Conservation (phyloP, 257 asterid species). For the Thymus mandschuricus region DNA sequence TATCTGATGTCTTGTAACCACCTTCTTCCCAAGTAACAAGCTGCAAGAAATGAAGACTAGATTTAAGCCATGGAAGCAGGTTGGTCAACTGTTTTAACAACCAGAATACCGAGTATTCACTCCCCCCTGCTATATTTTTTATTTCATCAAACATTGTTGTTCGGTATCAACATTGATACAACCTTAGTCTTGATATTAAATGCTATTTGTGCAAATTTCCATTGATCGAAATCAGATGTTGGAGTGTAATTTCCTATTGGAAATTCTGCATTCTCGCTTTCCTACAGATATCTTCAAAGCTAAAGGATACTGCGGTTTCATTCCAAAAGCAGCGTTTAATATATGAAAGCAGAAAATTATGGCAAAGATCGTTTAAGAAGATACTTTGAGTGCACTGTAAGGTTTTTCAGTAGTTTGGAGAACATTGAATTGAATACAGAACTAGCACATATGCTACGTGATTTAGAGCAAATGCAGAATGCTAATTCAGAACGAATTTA, state of each 20-base stretch:
- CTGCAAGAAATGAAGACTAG: constrained; percentile 50
- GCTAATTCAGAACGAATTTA: constrained; percentile 16
- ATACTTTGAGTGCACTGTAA: constrained; percentile 7
- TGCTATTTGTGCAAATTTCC: neutral
- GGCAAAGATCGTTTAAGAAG: constrained; percentile 16
- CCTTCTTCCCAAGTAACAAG: constrained; percentile 97
- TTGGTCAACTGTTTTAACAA: neutral
- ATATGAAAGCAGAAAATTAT: neutral
- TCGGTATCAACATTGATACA: neutral
- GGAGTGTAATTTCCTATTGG: neutral
- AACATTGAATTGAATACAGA: neutral
- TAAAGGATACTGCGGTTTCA: neutral
- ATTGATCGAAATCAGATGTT: neutral
- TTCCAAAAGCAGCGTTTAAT: constrained; percentile 1
- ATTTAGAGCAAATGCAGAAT: constrained; percentile 12
- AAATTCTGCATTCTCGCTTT: neutral
- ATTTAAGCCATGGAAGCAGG: constrained; percentile 12
- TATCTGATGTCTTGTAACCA: constrained; percentile 69
- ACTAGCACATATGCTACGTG: constrained; percentile 12
- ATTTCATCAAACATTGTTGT: neutral
- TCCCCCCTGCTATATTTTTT: no score
- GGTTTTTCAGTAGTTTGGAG: constrained; percentile 4
- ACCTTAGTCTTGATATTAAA: neutral
- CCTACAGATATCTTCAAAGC: neutral
- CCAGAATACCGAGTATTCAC: constrained; percentile 7